Base-by-base conservation (phyloP, 2,329 filamentous ascomycete genomes). In the Exserohilum rostratum region DNA sequence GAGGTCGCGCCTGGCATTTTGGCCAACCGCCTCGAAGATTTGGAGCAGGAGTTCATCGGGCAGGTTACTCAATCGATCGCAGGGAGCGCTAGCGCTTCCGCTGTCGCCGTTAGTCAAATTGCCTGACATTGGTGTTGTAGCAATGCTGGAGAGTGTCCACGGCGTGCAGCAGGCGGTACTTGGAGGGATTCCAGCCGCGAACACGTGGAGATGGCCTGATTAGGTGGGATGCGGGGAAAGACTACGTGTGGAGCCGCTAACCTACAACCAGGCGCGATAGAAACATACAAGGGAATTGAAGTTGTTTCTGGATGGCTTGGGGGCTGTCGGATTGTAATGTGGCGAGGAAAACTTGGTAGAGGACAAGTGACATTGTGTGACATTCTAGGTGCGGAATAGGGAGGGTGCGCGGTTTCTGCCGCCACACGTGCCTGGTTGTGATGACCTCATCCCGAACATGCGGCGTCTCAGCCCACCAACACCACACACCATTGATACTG, bases 31-130 rank as follows among this genome's bases (percentile, higher is more conserved):
- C 53, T 70, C 69, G 43, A 72, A 68, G 39, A 72, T 61, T 25
- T 68, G 68, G 17, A 71, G 58, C n/a, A 72, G 50, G n/a, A 72
- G 53, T 47, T 69, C 69, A 48, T 72, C 69, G 9, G 69, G 68
- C 20, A 72, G 53, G 4, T 50, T 53, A 22, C 60, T 63, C 27
- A 68, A 42, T 18, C 43, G 58, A 34, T 68, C 66, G 37, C 46
- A 15, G 18, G 27, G 27, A 37, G 31, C 31, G 43, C 20, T 30
- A 11, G 35, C 35, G 29, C 30, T 34, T 3, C 30, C 44, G n/a
- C 20, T 46, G 56, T 44, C 38, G 25, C 37, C 38, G 18, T 56
- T 49, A 13, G 27, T 15, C 11, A 46, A 27, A 33, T 47, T 46
- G 17, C 31, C 45, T 37, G 47, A 51, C 27, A 37, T 48, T 37